Conservation (phyloP, 179 eudicot genomes). For the Vitellaria paradoxa region DNA sequence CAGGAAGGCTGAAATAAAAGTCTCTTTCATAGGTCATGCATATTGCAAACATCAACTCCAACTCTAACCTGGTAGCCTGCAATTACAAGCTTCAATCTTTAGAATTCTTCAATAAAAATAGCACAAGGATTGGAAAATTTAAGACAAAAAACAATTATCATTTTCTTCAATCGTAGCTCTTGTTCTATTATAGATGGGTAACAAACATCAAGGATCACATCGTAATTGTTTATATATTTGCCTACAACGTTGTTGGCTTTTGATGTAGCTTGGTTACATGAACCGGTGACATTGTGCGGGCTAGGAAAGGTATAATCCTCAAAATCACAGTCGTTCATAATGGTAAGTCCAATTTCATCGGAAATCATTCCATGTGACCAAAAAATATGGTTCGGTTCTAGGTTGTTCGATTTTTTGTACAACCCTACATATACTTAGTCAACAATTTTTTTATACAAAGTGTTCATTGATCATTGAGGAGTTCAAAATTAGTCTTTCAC, state of each 20-base stretch:
- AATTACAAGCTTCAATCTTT: neutral
- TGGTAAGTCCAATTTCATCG: constrained; percentile 75
- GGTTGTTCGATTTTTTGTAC: no score
- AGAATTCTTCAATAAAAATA: neutral
- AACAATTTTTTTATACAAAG: no score
- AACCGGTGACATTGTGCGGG: constrained; percentile 64
- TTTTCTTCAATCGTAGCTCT: constrained; percentile 65
- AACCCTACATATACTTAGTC: neutral
- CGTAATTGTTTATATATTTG: constrained; percentile 65
- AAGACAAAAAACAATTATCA: constrained; percentile 34
- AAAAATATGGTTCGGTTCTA: no score
- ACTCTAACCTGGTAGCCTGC: constrained; percentile 89
- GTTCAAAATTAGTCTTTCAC: no score
- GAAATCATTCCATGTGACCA: constrained; percentile 99
- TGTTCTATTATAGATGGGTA: constrained; percentile 89
- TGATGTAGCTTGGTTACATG: constrained; percentile 62
- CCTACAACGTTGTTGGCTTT: constrained; percentile 71
- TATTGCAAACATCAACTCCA: constrained; percentile 94
- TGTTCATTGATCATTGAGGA: no score
- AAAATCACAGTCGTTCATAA: constrained; percentile 80
- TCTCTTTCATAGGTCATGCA: constrained; percentile 76
- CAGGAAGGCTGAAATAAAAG: constrained; percentile 90
- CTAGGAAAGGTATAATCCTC: constrained; percentile 63
- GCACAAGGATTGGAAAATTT: no score
- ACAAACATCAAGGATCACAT: constrained; percentile 91